Evolutionary conservation across 441 rosid species (phyloP).

Genomic region (Pelargonium fulgidum): DNA sequence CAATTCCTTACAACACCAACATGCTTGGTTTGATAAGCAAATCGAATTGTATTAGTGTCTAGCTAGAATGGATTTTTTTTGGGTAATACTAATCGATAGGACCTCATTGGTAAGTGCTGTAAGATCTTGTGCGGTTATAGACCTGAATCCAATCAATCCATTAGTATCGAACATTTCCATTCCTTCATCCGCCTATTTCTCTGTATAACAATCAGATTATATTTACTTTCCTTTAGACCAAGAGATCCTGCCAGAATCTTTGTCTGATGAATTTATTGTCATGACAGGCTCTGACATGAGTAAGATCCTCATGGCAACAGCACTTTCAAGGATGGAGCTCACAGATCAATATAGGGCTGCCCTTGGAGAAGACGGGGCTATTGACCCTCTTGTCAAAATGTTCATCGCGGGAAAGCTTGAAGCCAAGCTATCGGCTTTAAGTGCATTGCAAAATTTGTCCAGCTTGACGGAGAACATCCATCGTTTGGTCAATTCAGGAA

Average conservation of each 20-base stretch:
- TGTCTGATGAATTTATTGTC: constrained; percentile 12
- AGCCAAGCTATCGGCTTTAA: constrained; percentile 54
- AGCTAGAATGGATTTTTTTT: not conserved
- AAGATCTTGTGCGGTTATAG: not conserved
- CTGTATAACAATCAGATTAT: too few relatives aligned
- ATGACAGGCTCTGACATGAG: constrained; percentile 60
- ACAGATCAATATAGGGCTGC: constrained; percentile 56
- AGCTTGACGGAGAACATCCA: constrained; percentile 37
- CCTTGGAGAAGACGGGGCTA: constrained; percentile 58
- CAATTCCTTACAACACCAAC: too few relatives aligned
- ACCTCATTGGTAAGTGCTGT: constrained; percentile 1
- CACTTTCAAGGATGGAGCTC: constrained; percentile 58
- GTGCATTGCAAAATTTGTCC: constrained; percentile 54
- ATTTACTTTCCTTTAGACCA: too few relatives aligned
- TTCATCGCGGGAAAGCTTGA: constrained; percentile 61
- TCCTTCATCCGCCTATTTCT: too few relatives aligned
- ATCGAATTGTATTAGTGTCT: not conserved
- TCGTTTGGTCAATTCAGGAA: constrained; percentile 44
- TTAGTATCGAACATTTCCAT: not conserved
- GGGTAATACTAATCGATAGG: not conserved
- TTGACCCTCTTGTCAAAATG: constrained; percentile 54
- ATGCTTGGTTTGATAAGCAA: too few relatives aligned
- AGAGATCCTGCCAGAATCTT: not conserved
- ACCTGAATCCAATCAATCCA: not conserved
- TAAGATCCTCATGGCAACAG: constrained; percentile 75